These are phyloP conservation scores for Scutellaria galericulata DNA, from an alignment of 257 asterid species.

Conservation along the genomic window DNA sequence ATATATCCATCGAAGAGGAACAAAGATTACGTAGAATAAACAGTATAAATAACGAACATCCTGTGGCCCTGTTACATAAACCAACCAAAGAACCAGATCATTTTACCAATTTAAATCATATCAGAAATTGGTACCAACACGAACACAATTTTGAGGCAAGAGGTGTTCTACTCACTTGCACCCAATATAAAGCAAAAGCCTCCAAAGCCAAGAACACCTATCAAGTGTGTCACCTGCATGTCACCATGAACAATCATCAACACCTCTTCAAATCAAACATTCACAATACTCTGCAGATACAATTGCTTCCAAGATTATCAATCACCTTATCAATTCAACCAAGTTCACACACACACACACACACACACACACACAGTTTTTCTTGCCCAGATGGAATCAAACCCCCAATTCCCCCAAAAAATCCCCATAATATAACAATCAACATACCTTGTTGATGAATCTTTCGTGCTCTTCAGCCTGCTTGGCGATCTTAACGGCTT, in stretches of 20 bases:
- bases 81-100: constrained; percentile 32
- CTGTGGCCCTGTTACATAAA: constrained; percentile 80
- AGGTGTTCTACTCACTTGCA: constrained; percentile 68
- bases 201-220: constrained; percentile 97
- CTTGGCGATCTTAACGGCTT: constrained; percentile 68
- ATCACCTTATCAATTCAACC: constrained; percentile 12
- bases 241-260: constrained; percentile 1
- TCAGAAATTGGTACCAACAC: constrained; percentile 5
- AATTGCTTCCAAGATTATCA: not conserved
- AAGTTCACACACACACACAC: not conserved
- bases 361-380: not conserved
- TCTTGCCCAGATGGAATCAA: constrained; percentile 3
- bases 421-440: not conserved
- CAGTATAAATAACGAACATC: constrained; percentile 87
- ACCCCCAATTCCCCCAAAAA: not conserved
- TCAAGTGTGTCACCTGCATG: constrained; percentile 80
- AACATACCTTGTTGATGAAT: constrained; percentile 80
- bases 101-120: constrained; percentile 1
- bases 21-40: constrained; percentile 83
- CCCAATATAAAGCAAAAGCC: constrained; percentile 95
- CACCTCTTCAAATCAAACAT: constrained; percentile 25
- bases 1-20: constrained; percentile 96
- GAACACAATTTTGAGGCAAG: not conserved
- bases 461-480: constrained; percentile 96
- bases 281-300: not conserved